Percentiles rank a stretch among this genome's conserved stretches.
These are phyloP conservation scores for Fusarium tuaranense DNA, from an alignment of 2,329 filamentous ascomycete species.

Conservation along the genomic window DNA sequence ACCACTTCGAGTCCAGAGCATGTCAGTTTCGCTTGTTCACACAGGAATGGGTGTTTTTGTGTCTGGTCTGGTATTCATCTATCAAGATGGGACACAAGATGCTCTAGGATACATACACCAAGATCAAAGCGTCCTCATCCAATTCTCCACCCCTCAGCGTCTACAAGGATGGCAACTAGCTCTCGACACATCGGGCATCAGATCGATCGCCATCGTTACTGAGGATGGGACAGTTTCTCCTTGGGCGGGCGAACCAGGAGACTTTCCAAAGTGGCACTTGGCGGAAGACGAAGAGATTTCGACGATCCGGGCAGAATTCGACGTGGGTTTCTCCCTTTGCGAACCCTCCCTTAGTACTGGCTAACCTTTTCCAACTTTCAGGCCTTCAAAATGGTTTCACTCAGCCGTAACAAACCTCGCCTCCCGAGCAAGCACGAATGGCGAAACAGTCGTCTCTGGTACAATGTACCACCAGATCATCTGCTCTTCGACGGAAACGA, in stretches of 20 bases:
- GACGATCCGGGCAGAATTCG: constrained; percentile 28
- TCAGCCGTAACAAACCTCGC: constrained; percentile 4
- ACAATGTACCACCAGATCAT: background rate
- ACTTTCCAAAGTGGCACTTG: constrained; percentile 19
- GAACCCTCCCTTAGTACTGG: too few species aligned
- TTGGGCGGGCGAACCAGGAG: constrained; percentile 15
- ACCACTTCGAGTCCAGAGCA: background rate
- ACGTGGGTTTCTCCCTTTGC: constrained; percentile 6
- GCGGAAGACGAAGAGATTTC: constrained; percentile 1
- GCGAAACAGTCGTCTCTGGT: constrained; percentile 25
- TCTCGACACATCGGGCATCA: constrained; percentile 14
- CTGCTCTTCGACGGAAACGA: constrained; percentile 12
- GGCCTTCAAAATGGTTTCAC: constrained; percentile 25
- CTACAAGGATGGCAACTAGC: constrained; percentile 30
- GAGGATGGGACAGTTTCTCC: constrained; percentile 10
- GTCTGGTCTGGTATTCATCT: constrained; percentile 20
- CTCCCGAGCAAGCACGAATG: background rate
- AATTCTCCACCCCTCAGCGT: background rate
- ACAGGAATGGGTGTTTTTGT: background rate
- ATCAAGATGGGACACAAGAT: background rate
- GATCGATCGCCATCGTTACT: constrained; percentile 8
- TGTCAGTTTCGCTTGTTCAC: constrained; percentile 22
- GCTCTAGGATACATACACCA: constrained; percentile 24
- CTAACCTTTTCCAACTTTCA: background rate
- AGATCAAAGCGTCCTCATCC: background rate